Base-by-base conservation (phyloP, 2,329 filamentous ascomycete species). In the Pyrenophora graminea region DNA sequence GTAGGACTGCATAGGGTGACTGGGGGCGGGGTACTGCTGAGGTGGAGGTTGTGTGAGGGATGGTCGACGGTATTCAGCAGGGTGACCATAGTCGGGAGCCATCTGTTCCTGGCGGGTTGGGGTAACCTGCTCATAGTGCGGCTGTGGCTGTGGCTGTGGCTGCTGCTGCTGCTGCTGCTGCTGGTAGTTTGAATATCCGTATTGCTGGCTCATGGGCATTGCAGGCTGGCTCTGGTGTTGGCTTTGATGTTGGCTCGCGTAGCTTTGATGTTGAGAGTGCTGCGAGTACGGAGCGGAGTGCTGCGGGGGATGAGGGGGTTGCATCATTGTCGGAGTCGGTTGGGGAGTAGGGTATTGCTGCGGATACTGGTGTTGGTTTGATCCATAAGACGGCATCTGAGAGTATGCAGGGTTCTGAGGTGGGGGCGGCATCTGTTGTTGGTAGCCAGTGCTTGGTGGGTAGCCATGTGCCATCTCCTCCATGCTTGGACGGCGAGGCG, bases 381-480 rank as follows among this genome's bases (percentile, higher is more conserved):
- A 64, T 21, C 59, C 67, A 48, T 76, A 75, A 25, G 75, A 74
- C 6, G 69, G 63, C 46, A 76, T 68, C 45, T 75, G 67, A 39
- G 68, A 51, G 51, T 77, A 78, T 6, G 63, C 66, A 25, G 64
- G 63, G 47, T 66, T 73, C 25, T 74, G 76, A 4, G 76, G 77
- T 18, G 74, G 73, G 32, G 62, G 70, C 70, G 62, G 70, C 70
- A 71, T 77, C 62, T 61, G 69, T 51, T 68, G 70, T 51, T 68
- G 70, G 60, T 72, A 76, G 50, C 55, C 63, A 25, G 63, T 67
- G 53, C 60, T 62, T 13, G 69, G 38, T 38, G 72, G 71, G 56
- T 78, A 79, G 12, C 55, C 52, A 49, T 75, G 73, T 31, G 66
- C 64, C 67, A 78, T 72, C 4, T 79, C 76, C 39, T 79, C 76